Conservation (phyloP, 495 filamentous ascomycete species). For the Trichodelitschia bisporula region DNA sequence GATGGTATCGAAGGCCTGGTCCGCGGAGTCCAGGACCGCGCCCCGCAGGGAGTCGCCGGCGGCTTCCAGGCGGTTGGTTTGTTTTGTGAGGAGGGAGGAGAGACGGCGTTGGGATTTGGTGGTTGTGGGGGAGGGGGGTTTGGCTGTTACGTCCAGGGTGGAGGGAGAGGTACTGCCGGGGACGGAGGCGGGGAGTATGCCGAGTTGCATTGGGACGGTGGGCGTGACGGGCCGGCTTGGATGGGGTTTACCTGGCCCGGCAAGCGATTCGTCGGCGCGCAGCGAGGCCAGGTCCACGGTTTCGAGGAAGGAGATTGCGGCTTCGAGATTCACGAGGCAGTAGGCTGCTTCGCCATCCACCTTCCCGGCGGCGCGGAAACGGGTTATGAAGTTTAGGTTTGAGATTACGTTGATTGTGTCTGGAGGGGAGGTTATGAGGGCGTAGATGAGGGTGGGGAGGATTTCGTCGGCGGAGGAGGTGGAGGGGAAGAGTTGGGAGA, state of each 20-base stretch:
- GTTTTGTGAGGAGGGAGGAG: conserved; percentile 34
- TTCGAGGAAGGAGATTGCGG: conserved; percentile 85
- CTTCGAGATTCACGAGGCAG: conserved; percentile 88
- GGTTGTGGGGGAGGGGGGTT: conserved; percentile 19
- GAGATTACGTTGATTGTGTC: conserved; percentile 76
- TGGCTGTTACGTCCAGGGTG: conserved; percentile 12
- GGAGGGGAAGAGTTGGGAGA: conserved; percentile 48
- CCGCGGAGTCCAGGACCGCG: conserved; percentile 61
- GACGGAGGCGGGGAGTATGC: conserved; percentile 8
- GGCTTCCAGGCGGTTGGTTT: conserved; percentile 40
- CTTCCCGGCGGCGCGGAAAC: conserved; percentile 68
- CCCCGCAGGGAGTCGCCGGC: conserved; percentile 56
- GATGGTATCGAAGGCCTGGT: conserved; percentile 76
- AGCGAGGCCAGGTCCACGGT: conserved; percentile 87
- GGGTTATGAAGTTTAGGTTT: conserved; percentile 79
- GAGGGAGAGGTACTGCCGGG: conserved; percentile 13
- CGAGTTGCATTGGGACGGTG: conserved; percentile 18
- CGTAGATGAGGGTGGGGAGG: conserved; percentile 86
- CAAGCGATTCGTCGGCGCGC: conserved; percentile 48
- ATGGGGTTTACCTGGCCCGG: conserved; percentile 19
- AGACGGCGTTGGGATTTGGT: conserved; percentile 34
- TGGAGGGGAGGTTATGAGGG: conserved; percentile 70
- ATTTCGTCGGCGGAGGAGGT: conserved; percentile 94
- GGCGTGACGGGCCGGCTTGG: conserved; percentile 9
- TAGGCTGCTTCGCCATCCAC: conserved; percentile 87